A percentile compares a stretch with the other conserved stretches of the same genome.
Conservation (phyloP, 2,329 filamentous ascomycete species). For the Capronia americana region DNA sequence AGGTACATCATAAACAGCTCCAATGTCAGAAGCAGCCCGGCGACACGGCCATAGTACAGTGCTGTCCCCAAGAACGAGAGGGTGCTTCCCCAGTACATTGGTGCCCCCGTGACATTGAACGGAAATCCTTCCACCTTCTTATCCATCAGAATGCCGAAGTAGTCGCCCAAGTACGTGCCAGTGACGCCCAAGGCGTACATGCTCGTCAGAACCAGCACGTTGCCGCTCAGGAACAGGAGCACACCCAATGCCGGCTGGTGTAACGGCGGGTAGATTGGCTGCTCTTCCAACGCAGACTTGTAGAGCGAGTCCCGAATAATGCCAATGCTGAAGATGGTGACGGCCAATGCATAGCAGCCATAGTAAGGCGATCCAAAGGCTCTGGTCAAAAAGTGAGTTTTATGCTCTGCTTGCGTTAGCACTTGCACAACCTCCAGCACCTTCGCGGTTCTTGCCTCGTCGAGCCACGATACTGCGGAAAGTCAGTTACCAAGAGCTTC, state of each 20-base stretch:
- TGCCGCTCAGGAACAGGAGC: slow-evolving; percentile 75
- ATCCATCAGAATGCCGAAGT: slow-evolving; percentile 98
- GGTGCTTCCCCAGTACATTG: slow-evolving; percentile 96
- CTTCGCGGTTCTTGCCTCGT: slow-evolving; percentile 63
- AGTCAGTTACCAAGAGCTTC: slow-evolving; percentile 23
- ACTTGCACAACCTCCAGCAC: slow-evolving; percentile 29
- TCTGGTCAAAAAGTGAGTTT: slow-evolving; percentile 85
- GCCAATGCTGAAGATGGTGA: slow-evolving; percentile 88
- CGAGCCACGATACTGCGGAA: slow-evolving; percentile 75
- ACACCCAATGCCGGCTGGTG: slow-evolving; percentile 70
- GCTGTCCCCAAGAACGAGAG: slow-evolving; percentile 90
- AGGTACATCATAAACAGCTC: slow-evolving; percentile 80
- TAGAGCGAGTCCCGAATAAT: slow-evolving; percentile 87
- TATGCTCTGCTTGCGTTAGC: slow-evolving; percentile 69
- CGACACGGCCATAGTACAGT: slow-evolving; percentile 83
- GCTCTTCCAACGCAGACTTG: slow-evolving; percentile 78
- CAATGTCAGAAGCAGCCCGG: slow-evolving; percentile 76
- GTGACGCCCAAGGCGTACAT: slow-evolving; percentile 94
- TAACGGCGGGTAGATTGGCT: slow-evolving; percentile 77
- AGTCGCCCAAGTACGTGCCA: slow-evolving; percentile 95
- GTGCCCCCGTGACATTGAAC: slow-evolving; percentile 87
- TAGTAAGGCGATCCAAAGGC: slow-evolving; percentile 78
- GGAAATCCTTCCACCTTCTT: slow-evolving; percentile 92
- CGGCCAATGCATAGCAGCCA: slow-evolving; percentile 89
- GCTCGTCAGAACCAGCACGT: slow-evolving; percentile 82